phyloP scores from a whole-genome alignment of 768 basidiomycete species.

The Kwoniella pini region DNA sequence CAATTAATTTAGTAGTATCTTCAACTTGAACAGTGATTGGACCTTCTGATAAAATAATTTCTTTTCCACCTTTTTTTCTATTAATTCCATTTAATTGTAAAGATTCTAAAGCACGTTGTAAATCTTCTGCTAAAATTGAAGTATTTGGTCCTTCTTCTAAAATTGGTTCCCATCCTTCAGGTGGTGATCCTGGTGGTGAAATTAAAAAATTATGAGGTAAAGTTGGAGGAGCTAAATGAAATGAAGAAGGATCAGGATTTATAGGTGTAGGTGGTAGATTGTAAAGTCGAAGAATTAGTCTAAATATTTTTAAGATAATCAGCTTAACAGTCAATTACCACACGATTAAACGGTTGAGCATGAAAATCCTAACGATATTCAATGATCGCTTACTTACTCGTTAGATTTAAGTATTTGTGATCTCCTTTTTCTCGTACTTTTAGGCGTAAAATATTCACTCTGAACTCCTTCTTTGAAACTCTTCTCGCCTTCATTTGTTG shows the following conservation, averaged over 20 bases:
- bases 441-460: conserved; percentile 49
- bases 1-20: conserved; percentile 5
- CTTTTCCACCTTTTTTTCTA: conserved; percentile 27
- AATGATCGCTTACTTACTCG: conserved; percentile 11
- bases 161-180: conserved; percentile 92
- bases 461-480: too few relatives aligned
- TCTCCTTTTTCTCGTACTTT: conserved; percentile 56
- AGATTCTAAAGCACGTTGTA: conserved; percentile 73
- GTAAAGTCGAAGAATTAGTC: conserved; percentile 54
- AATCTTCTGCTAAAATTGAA: conserved; percentile 79
- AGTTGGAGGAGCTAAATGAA: conserved; percentile 73
- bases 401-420: conserved; percentile 56
- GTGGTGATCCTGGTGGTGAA: conserved; percentile 96
- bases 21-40: conserved; percentile 41
- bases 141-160: conserved; percentile 86
- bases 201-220: conserved; percentile 94
- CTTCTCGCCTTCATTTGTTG: background rate
- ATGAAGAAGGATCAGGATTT: conserved; percentile 39
- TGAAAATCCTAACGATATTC: background rate
- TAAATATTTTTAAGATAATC: too few relatives aligned
- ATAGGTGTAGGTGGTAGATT: conserved; percentile 45
- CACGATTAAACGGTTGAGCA: too few relatives aligned
- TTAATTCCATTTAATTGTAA: conserved; percentile 59
- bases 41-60: conserved; percentile 44
- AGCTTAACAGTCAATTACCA: too few relatives aligned